These are phyloP conservation scores for Candolleomyces efflorescens DNA, from an alignment of 768 basidiomycete genomes.

Conservation along the genomic window DNA sequence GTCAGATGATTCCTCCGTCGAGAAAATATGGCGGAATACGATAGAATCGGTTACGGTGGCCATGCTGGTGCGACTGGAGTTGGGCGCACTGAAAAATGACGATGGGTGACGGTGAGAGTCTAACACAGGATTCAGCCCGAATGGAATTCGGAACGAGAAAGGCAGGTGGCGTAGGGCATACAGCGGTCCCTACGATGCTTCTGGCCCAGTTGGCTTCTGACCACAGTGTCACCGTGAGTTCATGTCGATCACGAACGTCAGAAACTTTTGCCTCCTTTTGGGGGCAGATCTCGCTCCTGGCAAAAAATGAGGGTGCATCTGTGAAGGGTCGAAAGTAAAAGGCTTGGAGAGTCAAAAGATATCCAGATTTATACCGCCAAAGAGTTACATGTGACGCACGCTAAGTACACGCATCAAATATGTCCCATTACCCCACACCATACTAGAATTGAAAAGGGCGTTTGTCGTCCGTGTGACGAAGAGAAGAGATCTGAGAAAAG, in stretches of 20 bases:
- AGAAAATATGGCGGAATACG: conserved; percentile 38
- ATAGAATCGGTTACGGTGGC: conserved; percentile 29
- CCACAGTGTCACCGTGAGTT: not conserved
- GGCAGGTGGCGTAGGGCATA: conserved; percentile 19
- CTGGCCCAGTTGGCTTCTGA: not conserved
- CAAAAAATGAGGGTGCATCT: not conserved
- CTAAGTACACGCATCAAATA: not conserved
- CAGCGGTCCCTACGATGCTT: not conserved
- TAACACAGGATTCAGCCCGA: too few species aligned
- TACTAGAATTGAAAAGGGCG: not conserved
- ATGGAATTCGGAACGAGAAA: conserved; percentile 17
- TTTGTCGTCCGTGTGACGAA: not conserved
- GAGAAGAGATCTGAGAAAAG: not conserved
- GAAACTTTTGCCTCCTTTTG: not conserved
- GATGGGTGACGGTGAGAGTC: too few species aligned
- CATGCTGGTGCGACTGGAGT: too few species aligned
- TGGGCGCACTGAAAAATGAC: too few species aligned
- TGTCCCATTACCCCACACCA: not conserved
- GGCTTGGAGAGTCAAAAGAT: not conserved
- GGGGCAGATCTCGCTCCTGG: not conserved
- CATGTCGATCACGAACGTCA: not conserved
- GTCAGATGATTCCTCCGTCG: conserved; percentile 29
- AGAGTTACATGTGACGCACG: not conserved
- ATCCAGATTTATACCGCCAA: not conserved
- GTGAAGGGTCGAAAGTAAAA: not conserved